Conservation (phyloP, 2,329 filamentous ascomycete genomes). For the Daldinia sp. region DNA sequence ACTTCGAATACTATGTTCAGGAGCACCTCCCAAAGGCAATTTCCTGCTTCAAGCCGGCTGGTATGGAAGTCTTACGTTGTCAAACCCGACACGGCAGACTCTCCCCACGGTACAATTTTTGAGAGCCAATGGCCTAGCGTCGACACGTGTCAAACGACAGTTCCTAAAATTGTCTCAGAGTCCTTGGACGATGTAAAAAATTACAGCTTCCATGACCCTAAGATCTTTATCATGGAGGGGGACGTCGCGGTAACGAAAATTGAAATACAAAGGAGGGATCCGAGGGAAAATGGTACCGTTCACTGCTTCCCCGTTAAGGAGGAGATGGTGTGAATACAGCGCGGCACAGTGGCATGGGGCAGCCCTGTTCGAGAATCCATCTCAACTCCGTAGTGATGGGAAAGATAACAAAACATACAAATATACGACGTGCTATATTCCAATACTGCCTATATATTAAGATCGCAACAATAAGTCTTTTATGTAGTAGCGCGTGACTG, state of each 20-base stretch:
- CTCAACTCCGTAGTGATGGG: neutral
- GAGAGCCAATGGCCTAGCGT: no score
- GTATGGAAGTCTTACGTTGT: no score
- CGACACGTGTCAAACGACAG: no score
- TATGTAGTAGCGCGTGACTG: slow-evolving; percentile 34
- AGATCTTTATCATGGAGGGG: neutral
- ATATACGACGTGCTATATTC: neutral
- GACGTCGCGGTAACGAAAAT: neutral
- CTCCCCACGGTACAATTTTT: no score
- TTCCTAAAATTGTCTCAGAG: no score
- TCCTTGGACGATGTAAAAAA: neutral
- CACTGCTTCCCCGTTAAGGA: neutral
- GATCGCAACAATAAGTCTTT: neutral
- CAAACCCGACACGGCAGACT: no score
- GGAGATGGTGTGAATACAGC: neutral
- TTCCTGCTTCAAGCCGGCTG: no score
- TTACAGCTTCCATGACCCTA: neutral
- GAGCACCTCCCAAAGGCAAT: no score
- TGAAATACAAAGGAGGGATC: neutral
- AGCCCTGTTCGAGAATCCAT: neutral
- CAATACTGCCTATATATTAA: neutral
- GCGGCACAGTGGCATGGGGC: neutral
- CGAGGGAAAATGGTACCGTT: neutral
- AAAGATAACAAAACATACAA: neutral
- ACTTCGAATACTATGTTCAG: no score